Percentiles rank a stretch among this genome's conserved stretches.
These are phyloP conservation scores for Mortierella alpina DNA, from an alignment of 192 early-diverging fungal species.

Conservation along the genomic window DNA sequence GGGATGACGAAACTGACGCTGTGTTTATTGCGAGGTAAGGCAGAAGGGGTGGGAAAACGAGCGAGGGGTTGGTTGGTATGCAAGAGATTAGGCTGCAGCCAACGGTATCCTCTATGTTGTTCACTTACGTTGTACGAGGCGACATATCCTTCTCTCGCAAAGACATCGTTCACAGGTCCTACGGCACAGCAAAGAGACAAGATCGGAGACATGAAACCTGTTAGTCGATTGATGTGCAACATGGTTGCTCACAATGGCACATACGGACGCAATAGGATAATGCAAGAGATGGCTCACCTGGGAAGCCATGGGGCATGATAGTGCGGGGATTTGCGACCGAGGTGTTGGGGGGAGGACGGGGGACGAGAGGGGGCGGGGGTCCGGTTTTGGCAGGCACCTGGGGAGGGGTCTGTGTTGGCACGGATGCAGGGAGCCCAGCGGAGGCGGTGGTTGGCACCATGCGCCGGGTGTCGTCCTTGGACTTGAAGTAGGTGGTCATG, in stretches of 20 bases:
- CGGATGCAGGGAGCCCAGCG: conserved; percentile 1
- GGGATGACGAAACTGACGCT: conserved; percentile 57
- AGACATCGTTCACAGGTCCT: conserved; percentile 82
- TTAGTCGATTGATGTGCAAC: not conserved
- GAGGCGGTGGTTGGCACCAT: not conserved
- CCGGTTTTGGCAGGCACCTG: conserved; percentile 3
- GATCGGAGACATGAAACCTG: not conserved
- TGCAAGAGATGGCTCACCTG: conserved; percentile 12
- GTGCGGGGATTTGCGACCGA: conserved; percentile 22
- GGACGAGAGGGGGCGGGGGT: conserved; percentile 16
- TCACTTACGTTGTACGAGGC: conserved; percentile 73
- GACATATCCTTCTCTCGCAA: conserved; percentile 76
- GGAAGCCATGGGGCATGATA: conserved; percentile 50
- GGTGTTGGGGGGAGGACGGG: conserved; percentile 11
- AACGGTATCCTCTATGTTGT: not conserved
- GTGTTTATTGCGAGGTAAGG: not conserved
- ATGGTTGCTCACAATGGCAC: not conserved
- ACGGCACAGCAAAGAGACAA: conserved; percentile 6
- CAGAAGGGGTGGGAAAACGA: not conserved
- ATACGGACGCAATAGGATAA: not conserved
- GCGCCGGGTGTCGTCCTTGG: conserved; percentile 13
- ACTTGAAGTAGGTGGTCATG: conserved; percentile 43
- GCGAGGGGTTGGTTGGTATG: not conserved
- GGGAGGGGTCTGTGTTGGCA: conserved; percentile 8
- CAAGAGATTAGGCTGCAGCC: not conserved